Percentiles rank a stretch among this genome's conserved stretches.
Evolutionary conservation across 2,329 filamentous ascomycete genomes (phyloP).

Genomic region (Aspergillus hiratsukae): DNA sequence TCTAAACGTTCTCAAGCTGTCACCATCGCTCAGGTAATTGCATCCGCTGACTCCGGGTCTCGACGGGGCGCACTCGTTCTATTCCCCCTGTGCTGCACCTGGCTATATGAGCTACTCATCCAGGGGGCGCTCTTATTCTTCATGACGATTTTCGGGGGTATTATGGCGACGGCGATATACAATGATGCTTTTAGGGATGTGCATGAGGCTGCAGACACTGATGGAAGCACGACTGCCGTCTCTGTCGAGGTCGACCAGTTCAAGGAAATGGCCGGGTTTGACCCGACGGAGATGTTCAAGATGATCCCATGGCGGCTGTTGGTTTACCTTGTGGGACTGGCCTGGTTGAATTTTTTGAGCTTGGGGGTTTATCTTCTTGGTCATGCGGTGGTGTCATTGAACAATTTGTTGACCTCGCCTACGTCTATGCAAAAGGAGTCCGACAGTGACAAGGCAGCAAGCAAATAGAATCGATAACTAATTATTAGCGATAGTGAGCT

Average conservation of each 20-base stretch:
- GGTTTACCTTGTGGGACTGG: constrained; percentile 6
- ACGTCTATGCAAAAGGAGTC: too few species aligned
- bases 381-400: constrained; percentile 3
- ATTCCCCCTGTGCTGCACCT: constrained; percentile 6
- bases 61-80: constrained; percentile 4
- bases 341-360: constrained; percentile 12
- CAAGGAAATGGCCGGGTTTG: constrained; percentile 3
- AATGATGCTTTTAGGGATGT: not conserved
- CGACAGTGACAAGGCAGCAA: too few species aligned
- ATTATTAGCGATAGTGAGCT: too few species aligned
- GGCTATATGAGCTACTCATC: constrained; percentile 8
- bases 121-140: constrained; percentile 9
- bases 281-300: constrained; percentile 5
- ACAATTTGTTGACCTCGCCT: not conserved
- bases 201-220: not conserved
- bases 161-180: constrained; percentile 6
- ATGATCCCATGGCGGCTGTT: constrained; percentile 9
- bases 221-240: not conserved
- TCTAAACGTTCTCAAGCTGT: not conserved
- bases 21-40: constrained; percentile 11
- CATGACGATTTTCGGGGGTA: constrained; percentile 10
- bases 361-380: constrained; percentile 14
- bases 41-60: constrained; percentile 8
- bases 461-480: too few species aligned
- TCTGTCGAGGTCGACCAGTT: constrained; percentile 7